Evolutionary conservation across 2,329 filamentous ascomycete genomes (phyloP).

Genomic region (Xylariales sp.): DNA sequence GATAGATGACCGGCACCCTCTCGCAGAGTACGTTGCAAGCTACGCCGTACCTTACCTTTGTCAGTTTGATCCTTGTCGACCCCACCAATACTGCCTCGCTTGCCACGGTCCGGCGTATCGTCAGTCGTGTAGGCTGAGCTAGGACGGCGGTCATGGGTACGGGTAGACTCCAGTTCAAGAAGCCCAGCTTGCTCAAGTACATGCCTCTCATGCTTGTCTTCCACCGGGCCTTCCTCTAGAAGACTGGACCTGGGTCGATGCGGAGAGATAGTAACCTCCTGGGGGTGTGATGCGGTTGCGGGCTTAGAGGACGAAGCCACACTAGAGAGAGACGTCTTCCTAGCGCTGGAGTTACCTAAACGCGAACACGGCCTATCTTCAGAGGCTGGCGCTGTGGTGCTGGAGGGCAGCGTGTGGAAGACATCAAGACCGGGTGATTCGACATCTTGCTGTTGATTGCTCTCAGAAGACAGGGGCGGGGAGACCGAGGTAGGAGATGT

Average conservation of each 20-base stretch:
- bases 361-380: slow-evolving; percentile 56
- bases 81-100: slow-evolving; percentile 51
- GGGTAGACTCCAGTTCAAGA: slow-evolving; percentile 59
- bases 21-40: slow-evolving; percentile 88
- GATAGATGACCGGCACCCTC: slow-evolving; percentile 77
- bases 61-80: slow-evolving; percentile 62
- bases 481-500: slow-evolving; percentile 50
- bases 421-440: slow-evolving; percentile 58
- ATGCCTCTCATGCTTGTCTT: slow-evolving; percentile 75
- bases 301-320: slow-evolving; percentile 54
- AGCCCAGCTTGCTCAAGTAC: slow-evolving; percentile 76
- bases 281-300: slow-evolving; percentile 49
- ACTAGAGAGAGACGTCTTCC: slow-evolving; percentile 59
- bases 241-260: slow-evolving; percentile 48
- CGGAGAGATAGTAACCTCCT: slow-evolving; percentile 48
- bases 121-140: slow-evolving; percentile 56
- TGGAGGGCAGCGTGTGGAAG: slow-evolving; percentile 62
- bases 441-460: slow-evolving; percentile 48
- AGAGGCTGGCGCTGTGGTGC: slow-evolving; percentile 53
- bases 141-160: slow-evolving; percentile 56
- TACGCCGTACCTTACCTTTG: slow-evolving; percentile 79
- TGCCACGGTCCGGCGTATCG: slow-evolving; percentile 54
- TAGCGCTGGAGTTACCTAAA: slow-evolving; percentile 51
- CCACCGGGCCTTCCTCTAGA: slow-evolving; percentile 57
- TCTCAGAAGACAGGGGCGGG: slow-evolving; percentile 51